Evolutionary conservation across 805 yeast species (phyloP).

Genomic region (Myxozyma vanderwaltii): DNA sequence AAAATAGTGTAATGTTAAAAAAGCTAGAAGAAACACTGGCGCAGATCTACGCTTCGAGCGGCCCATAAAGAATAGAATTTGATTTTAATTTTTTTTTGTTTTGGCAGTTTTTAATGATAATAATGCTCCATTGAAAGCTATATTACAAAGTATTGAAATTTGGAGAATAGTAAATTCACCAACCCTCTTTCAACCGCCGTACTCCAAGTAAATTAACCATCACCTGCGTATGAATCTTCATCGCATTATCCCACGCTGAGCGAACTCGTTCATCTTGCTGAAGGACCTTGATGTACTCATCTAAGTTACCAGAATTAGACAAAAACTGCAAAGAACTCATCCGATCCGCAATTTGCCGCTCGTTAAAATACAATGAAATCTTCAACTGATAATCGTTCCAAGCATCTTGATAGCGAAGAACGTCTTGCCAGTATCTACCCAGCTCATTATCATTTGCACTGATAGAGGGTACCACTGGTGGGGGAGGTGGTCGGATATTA

Average conservation of each 20-base stretch:
- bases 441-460: conserved; percentile 26
- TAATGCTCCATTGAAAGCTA: no score
- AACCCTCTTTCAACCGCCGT: conserved; percentile 25
- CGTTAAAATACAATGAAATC: conserved; percentile 35
- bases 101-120: background rate
- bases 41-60: conserved; percentile 5
- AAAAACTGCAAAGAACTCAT: conserved; percentile 21
- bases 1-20: conserved; percentile 60
- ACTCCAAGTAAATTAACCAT: conserved; percentile 26
- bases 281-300: conserved; percentile 35
- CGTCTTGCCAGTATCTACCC: conserved; percentile 25
- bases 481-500: conserved; percentile 35
- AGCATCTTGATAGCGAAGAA: conserved; percentile 29
- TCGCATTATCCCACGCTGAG: conserved; percentile 32
- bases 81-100: background rate
- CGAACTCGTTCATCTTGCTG: conserved; percentile 37
- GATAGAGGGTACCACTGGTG: conserved; percentile 31
- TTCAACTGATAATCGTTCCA: conserved; percentile 37
- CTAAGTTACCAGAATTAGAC: conserved; percentile 16
- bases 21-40: conserved; percentile 48
- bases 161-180: conserved; percentile 17
- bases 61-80: background rate
- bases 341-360: conserved; percentile 37
- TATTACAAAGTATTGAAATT: no score
- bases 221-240: conserved; percentile 27